Evolutionary conservation across 257 asterid species (phyloP), one percentile per base, ranked within the genome.

Genomic region (Leonotis leonurus): DNA sequence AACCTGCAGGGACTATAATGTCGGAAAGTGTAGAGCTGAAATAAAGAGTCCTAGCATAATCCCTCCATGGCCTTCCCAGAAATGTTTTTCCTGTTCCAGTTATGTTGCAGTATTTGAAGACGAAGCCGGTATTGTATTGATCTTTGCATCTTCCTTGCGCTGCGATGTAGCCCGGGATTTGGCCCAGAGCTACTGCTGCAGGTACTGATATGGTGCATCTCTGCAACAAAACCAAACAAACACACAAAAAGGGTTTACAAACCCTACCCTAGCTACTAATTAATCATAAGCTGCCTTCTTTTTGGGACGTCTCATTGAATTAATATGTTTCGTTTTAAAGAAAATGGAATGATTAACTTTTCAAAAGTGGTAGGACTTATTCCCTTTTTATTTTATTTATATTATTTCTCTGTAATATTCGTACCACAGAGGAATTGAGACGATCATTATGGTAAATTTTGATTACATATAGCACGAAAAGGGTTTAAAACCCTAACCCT

Each of bases 61-160:
- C 8, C 25, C 14, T 70, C 79, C 79, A 77, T 6, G 79, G 67
- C 37, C 94, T 77, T 67, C 89, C 94, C 12, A 85, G 57, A 56
- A 16, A 78, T 4, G 78, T 8, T 27, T 43, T 62, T 3, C 95
- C 95, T 1, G 10, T 29, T 10, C 95, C 95, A 27, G 18, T 35
- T 2, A 87, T 65, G 24, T 32, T 64, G 71, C 95, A 84, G 7
- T 72, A 54, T 25, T 78, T 84, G 76, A 84, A 82, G 2, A 87
- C 80, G 51, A 84, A 87, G 0, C 90, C 95, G 24, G 40, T 56
- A 0, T 43, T 5, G 2, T 78, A 83, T 4, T 12, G 3, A 0
- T 60, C 27, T 0, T 3, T 4, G 0, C 18, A 30, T 72, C 90
- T 84, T 54, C 73, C 85, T 6, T 82, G 81, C 22, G 85, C 83